A percentile compares a stretch with the other conserved stretches of the same genome.
Conservation (phyloP, 768 basidiomycete species). For the Agrocybe praecox region DNA sequence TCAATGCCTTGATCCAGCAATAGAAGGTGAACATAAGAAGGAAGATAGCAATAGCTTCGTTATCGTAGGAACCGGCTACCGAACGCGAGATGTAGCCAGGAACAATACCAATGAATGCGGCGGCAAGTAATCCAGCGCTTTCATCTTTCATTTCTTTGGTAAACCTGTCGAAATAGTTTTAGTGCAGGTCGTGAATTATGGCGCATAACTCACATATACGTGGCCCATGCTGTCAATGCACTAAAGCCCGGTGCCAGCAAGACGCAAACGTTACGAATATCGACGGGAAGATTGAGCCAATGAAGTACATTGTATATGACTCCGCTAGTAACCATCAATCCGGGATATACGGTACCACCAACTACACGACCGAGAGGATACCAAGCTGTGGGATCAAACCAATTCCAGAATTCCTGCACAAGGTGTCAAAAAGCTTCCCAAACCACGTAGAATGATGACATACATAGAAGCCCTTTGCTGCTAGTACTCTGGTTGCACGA, state of each 20-base stretch:
- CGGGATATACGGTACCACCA: constrained; percentile 97
- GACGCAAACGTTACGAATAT: constrained; percentile 97
- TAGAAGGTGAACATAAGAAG: constrained; percentile 99
- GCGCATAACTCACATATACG: constrained; percentile 74
- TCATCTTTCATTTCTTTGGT: constrained; percentile 96
- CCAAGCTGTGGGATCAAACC: constrained; percentile 99
- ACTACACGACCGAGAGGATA: constrained; percentile 98
- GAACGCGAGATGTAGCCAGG: constrained; percentile 99
- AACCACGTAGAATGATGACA: constrained; percentile 25
- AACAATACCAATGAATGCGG: constrained; percentile 96
- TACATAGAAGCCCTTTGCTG: constrained; percentile 95
- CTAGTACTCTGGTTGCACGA: constrained; percentile 90
- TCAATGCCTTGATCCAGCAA: constrained; percentile 95
- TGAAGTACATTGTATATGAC: constrained; percentile 94
- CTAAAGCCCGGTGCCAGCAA: constrained; percentile 96
- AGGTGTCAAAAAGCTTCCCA: constrained; percentile 2
- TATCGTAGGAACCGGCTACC: constrained; percentile 98
- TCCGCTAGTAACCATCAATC: constrained; percentile 97
- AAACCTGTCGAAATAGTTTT: constrained; percentile 57
- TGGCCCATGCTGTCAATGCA: constrained; percentile 94
- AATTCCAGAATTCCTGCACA: constrained; percentile 97
- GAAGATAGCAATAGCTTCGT: constrained; percentile 99
- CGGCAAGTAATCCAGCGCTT: constrained; percentile 94
- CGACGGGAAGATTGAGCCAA: constrained; percentile 90
- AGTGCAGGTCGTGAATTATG: not conserved